phyloP scores from a whole-genome alignment of 2,329 filamentous ascomycete genomes.

The Torrubiella hemipterigena region DNA sequence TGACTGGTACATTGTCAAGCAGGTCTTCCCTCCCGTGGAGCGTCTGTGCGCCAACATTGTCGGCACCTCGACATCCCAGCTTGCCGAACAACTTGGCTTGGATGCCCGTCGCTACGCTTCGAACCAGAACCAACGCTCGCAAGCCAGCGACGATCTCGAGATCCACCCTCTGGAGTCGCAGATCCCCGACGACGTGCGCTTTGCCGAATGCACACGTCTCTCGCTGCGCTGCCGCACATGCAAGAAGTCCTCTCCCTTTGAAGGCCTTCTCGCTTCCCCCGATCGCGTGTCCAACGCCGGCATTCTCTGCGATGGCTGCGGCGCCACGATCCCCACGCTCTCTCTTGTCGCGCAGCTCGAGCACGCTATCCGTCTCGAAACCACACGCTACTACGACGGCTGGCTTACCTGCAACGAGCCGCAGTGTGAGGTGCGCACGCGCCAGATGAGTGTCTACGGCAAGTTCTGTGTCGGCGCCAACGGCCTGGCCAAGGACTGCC shows the following conservation, averaged over 20 bases:
- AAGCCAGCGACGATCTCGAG: constrained; percentile 48
- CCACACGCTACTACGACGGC: constrained; percentile 79
- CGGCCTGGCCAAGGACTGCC: constrained; percentile 72
- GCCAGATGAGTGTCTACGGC: constrained; percentile 89
- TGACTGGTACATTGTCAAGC: constrained; percentile 98
- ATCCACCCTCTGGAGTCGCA: constrained; percentile 90
- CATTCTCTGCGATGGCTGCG: constrained; percentile 61
- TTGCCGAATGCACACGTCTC: constrained; percentile 68
- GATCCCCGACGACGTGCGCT: constrained; percentile 82
- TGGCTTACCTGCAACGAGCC: constrained; percentile 87
- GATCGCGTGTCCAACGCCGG: constrained; percentile 60
- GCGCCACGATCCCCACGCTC: constrained; percentile 52
- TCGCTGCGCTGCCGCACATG: constrained; percentile 72
- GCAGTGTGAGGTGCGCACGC: constrained; percentile 73
- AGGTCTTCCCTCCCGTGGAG: constrained; percentile 95
- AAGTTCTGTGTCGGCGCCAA: constrained; percentile 78
- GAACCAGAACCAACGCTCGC: constrained; percentile 30
- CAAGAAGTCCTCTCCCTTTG: constrained; percentile 59
- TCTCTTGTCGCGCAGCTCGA: constrained; percentile 81
- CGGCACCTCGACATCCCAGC: constrained; percentile 78
- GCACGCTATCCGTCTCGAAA: constrained; percentile 64
- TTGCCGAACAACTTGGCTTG: constrained; percentile 88
- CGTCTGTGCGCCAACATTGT: constrained; percentile 92
- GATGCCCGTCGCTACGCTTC: constrained; percentile 74
- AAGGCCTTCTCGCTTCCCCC: constrained; percentile 53